Evolutionary conservation across 805 yeast species (phyloP), one percentile per base, ranked within the genome.

Genomic region (Lachancea lanzarotensis): DNA sequence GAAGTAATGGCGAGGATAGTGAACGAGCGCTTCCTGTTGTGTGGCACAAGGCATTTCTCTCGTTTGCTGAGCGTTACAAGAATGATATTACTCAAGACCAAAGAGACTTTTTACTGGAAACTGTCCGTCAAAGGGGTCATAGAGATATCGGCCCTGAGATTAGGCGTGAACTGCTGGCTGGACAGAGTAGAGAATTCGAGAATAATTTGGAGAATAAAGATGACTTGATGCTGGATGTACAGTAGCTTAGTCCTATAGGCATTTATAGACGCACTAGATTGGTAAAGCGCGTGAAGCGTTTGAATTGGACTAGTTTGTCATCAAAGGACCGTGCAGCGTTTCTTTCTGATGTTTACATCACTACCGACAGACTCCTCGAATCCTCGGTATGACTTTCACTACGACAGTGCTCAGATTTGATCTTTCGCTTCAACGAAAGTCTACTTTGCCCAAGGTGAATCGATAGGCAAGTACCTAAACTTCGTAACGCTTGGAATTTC

Each of bases 81-180:
- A 91, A 93, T 61, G 98, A 93, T 72, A 87, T 93, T 47, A 93
- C 98, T n/a, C 96, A 88, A 56, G 99, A 93, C 63, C 99, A 93
- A 72, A 78, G 96, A 63, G 98, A 93, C 57, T 88, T 91, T 66
- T 70, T 93, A 49, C 69, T 93, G 62, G 97, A 91, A 56, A 90
- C 95, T 3, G 78, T 89, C 16, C 82, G 95, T 68, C 90, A 83
- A 62, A 84, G 96, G 67, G 82, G 82, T 41, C 99, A 93, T 62
- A 84, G 73, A 48, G 84, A 82, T 22, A 85, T 93, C 48, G 90
- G 96, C 2, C 95, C 95, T 2, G 98, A 91, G 63, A 88, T 91
- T 43, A 79, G 98, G 69, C 79, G 97, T 58, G 98, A 93, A 63
- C 73, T 93, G 51, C 68, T 85, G 52, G 95, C 96, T 17, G 98